Percentiles rank a stretch among this genome's conserved stretches.
These are phyloP conservation scores for Wickerhamiella galacta DNA, from an alignment of 805 yeast species.

Conservation along the genomic window DNA sequence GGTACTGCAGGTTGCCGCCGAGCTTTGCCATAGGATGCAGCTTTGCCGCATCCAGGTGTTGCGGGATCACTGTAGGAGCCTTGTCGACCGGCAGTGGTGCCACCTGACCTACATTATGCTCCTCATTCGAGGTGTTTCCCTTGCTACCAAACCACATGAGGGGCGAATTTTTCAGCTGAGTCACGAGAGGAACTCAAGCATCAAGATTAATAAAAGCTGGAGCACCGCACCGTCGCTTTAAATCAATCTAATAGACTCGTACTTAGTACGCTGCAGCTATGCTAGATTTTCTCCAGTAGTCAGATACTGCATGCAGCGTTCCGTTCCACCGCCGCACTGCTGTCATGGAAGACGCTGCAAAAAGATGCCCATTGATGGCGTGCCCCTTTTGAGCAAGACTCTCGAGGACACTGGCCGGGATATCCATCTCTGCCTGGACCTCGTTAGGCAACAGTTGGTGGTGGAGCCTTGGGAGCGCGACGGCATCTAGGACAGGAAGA, in stretches of 20 bases:
- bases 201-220: too few relatives aligned
- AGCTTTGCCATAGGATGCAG: conserved; percentile 88
- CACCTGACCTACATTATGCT: background rate
- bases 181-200: too few relatives aligned
- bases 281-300: conserved; percentile 80
- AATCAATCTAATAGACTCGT: background rate
- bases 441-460: conserved; percentile 74
- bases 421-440: conserved; percentile 43
- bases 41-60: conserved; percentile 43
- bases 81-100: background rate
- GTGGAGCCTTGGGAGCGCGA: conserved; percentile 71
- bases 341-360: conserved; percentile 41
- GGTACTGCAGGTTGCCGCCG: conserved; percentile 74
- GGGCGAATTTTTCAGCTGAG: background rate
- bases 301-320: conserved; percentile 60
- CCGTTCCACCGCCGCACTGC: conserved; percentile 30
- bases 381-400: conserved; percentile 35
- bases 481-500: conserved; percentile 43
- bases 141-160: background rate
- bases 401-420: conserved; percentile 20
- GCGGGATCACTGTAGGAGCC: conserved; percentile 8
- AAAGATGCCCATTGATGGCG: conserved; percentile 22
- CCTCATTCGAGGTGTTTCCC: background rate
- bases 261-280: conserved; percentile 44
- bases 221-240: too few relatives aligned